Evolutionary conservation across 345 rosid genomes (phyloP), one percentile per base, ranked within the genome.

Genomic region (Populus alba): DNA sequence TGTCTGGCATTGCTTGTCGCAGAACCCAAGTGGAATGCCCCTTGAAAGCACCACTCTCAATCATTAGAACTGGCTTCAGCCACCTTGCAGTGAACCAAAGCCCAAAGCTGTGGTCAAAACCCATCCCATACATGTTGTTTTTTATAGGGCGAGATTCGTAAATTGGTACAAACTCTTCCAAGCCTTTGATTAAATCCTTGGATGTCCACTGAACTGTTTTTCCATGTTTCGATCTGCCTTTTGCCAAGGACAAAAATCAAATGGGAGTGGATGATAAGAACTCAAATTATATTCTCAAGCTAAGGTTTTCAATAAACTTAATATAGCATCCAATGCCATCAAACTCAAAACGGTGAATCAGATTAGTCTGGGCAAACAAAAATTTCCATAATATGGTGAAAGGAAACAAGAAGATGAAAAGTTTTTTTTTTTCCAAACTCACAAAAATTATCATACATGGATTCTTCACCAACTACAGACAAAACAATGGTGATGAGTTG

Each of bases 141-240:
- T 94, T 90, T 4, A 97, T 94, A 3, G 98, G 99, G 1, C 99
- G 87, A n/a, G 90, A 87, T 85, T 97, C 99, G 79, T 97, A 97
- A 77, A 91, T 90, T 5, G 92, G 94, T 39, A 97, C 91, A 87
- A 97, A 97, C 87, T 94, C 98, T 87, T 91, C 98, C 77, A 94
- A 80, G 72, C 86, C 98, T 83, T 92, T 94, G 82, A 89, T 81
- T 79, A 97, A 86, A 86, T 97, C 99, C 85, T 97, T 94, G 83
- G 94, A 76, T 61, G 97, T 94, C 99, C 99, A 97, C 78, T 90
- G 92, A 77, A 97, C 98, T 65, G 86, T 90, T 85, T 91, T 92
- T 78, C 97, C 98, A 80, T 89, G 97, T 97, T 92, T 97, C 93
- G 99, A 91, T 94, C 99, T 97, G 98, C 99, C 99, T 94, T 92